Percentiles rank a stretch among this genome's conserved stretches.
These are phyloP conservation scores for Apiotrichum sp. DNA, from an alignment of 1,284 basidiomycete species.

Conservation along the genomic window DNA sequence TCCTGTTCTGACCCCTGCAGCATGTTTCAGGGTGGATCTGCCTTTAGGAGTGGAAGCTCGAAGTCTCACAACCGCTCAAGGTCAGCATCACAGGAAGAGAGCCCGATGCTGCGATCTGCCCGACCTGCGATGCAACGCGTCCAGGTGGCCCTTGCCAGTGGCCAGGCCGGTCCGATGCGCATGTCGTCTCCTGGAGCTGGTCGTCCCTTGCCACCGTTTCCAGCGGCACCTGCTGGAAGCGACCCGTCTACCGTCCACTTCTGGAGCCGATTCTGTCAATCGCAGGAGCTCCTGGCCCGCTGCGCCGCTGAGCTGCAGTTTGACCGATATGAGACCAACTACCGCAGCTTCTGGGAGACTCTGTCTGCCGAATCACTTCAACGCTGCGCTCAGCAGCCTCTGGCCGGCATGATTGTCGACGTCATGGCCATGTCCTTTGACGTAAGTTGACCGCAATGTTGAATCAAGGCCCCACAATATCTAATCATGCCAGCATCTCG, in stretches of 20 bases:
- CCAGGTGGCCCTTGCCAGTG: conserved; percentile 1
- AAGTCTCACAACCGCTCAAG: conserved; percentile 4
- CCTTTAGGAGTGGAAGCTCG: not conserved
- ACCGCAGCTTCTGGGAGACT: conserved; percentile 31
- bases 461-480: no score
- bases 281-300: conserved; percentile 27
- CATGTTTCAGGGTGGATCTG: not conserved
- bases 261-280: conserved; percentile 30
- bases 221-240: conserved; percentile 15
- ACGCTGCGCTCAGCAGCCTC: conserved; percentile 18
- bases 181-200: conserved; percentile 2
- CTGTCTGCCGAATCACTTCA: conserved; percentile 16
- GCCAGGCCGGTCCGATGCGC: conserved; percentile 1
- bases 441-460: not conserved
- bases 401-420: conserved; percentile 15
- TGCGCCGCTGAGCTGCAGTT: conserved; percentile 24
- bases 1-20: no score
- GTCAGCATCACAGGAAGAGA: conserved; percentile 10
- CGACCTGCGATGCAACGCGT: conserved; percentile 10
- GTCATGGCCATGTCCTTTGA: conserved; percentile 11
- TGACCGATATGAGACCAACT: conserved; percentile 32
- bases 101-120: conserved; percentile 9
- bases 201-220: conserved; percentile 24
- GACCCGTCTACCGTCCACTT: conserved; percentile 17
- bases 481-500: conserved; percentile 13